A percentile compares a stretch with the other conserved stretches of the same genome.
phyloP scores from a whole-genome alignment of 345 rosid species.

The Euphorbia lathyris region DNA sequence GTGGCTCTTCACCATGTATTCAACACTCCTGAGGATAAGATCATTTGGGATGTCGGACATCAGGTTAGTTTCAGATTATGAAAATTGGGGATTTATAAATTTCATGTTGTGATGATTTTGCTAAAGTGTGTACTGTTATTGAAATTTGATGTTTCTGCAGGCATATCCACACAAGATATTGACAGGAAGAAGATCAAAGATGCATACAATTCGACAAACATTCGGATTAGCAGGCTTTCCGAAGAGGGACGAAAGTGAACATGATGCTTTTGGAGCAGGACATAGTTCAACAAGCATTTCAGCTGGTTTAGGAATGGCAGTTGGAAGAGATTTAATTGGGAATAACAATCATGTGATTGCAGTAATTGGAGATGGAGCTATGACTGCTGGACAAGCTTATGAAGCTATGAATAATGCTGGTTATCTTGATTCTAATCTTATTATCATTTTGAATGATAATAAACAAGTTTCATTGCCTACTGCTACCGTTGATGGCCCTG shows the following conservation, averaged over 20 bases:
- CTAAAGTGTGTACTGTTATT: no score
- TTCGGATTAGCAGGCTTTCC: slow-evolving; percentile 73
- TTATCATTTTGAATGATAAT: slow-evolving; percentile 31
- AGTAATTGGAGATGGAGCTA: slow-evolving; percentile 75
- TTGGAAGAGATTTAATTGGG: slow-evolving; percentile 53
- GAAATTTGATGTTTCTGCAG: no score
- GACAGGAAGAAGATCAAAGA: slow-evolving; percentile 64
- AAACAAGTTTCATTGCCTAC: slow-evolving; percentile 51
- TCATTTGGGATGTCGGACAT: slow-evolving; percentile 78
- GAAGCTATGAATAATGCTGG: slow-evolving; percentile 82
- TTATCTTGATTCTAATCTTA: slow-evolving; percentile 51
- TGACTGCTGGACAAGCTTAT: slow-evolving; percentile 74
- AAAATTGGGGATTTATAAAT: no score
- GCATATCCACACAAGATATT: slow-evolving; percentile 65
- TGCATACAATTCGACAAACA: slow-evolving; percentile 61
- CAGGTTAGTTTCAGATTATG: slow-evolving; percentile 44
- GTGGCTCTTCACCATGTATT: slow-evolving; percentile 62
- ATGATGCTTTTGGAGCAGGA: slow-evolving; percentile 72
- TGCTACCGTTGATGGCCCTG: slow-evolving; percentile 69
- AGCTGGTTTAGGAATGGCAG: slow-evolving; percentile 80
- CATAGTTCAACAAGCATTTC: slow-evolving; percentile 81
- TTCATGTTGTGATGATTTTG: no score
- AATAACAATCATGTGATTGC: slow-evolving; percentile 55
- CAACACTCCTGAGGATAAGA: slow-evolving; percentile 60
- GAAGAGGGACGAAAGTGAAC: slow-evolving; percentile 58